Conservation (phyloP, 2,329 filamentous ascomycete species). For the Pseudonectria buxi region DNA sequence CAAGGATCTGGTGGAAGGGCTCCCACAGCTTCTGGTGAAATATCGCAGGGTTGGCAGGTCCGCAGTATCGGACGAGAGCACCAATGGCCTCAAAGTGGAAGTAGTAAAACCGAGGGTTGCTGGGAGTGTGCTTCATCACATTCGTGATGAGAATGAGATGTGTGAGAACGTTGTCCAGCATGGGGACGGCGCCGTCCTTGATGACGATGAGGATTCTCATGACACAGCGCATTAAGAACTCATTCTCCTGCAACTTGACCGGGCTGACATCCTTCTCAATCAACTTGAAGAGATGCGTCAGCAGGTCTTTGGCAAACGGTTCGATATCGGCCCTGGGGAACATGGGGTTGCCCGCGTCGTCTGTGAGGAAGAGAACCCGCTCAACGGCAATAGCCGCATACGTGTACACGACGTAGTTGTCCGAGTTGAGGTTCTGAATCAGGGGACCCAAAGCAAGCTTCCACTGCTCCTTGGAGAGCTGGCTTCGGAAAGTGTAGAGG, state of each 20-base stretch:
- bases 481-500: slow-evolving; percentile 92
- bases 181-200: slow-evolving; percentile 68
- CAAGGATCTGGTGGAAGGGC: slow-evolving; percentile 74
- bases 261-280: slow-evolving; percentile 80
- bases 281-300: slow-evolving; percentile 84
- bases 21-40: slow-evolving; percentile 77
- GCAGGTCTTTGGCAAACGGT: slow-evolving; percentile 74
- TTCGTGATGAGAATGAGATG: slow-evolving; percentile 86
- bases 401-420: slow-evolving; percentile 94
- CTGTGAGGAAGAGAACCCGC: slow-evolving; percentile 75
- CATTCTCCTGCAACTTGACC: slow-evolving; percentile 95
- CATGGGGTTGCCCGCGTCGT: slow-evolving; percentile 67
- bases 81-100: slow-evolving; percentile 95
- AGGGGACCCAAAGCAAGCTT: slow-evolving; percentile 80
- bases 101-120: slow-evolving; percentile 97
- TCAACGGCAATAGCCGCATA: slow-evolving; percentile 98
- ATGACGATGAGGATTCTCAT: slow-evolving; percentile 97
- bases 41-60: slow-evolving; percentile 58
- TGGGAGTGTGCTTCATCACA: slow-evolving; percentile 89
- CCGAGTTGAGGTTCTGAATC: slow-evolving; percentile 82
- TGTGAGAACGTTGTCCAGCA: slow-evolving; percentile 70
- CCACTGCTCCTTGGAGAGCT: slow-evolving; percentile 89
- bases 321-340: slow-evolving; percentile 75
- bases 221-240: slow-evolving; percentile 96
- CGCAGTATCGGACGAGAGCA: slow-evolving; percentile 68